phyloP scores from a whole-genome alignment of 2,329 filamentous ascomycete species.

The Septoria linicola region DNA sequence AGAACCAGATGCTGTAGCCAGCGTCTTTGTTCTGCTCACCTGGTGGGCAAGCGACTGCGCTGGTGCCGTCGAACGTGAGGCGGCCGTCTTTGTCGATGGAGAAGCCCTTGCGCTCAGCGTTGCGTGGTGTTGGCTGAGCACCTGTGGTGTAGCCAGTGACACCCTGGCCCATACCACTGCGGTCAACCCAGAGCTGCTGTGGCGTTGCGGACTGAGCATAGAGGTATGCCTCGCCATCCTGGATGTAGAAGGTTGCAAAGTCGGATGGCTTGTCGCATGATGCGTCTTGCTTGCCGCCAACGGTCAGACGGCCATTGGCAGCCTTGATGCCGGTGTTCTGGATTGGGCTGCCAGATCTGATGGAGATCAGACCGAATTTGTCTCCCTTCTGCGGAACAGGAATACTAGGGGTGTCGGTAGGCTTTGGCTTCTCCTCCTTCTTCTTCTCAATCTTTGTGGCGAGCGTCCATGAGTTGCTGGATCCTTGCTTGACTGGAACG shows the following conservation, averaged over 20 bases:
- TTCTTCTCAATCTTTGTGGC: slow-evolving; percentile 3
- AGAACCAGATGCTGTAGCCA: slow-evolving; percentile 19
- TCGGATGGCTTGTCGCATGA: slow-evolving; percentile 13
- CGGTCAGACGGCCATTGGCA: slow-evolving; percentile 15
- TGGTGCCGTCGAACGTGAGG: slow-evolving; percentile 18
- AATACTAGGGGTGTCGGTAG: neutral
- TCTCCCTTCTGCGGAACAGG: slow-evolving; percentile 2
- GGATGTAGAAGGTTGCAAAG: slow-evolving; percentile 17
- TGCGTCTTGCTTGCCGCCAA: slow-evolving; percentile 21
- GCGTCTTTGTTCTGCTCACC: neutral
- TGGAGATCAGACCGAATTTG: slow-evolving; percentile 26
- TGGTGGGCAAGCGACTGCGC: slow-evolving; percentile 17
- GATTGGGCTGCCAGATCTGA: slow-evolving; percentile 23
- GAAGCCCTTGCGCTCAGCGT: slow-evolving; percentile 15
- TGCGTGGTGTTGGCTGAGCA: slow-evolving; percentile 10
- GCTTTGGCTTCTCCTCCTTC: neutral
- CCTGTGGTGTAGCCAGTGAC: slow-evolving; percentile 19
- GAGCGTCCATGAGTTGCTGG: slow-evolving; percentile 12
- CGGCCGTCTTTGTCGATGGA: slow-evolving; percentile 10
- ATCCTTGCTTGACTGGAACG: slow-evolving; percentile 4
- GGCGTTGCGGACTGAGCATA: slow-evolving; percentile 10
- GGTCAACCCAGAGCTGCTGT: slow-evolving; percentile 21
- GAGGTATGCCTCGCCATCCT: slow-evolving; percentile 13
- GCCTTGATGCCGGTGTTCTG: slow-evolving; percentile 26
- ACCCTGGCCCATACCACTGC: slow-evolving; percentile 20